phyloP scores from a whole-genome alignment of 768 basidiomycete species.

The Trametes villosa region DNA sequence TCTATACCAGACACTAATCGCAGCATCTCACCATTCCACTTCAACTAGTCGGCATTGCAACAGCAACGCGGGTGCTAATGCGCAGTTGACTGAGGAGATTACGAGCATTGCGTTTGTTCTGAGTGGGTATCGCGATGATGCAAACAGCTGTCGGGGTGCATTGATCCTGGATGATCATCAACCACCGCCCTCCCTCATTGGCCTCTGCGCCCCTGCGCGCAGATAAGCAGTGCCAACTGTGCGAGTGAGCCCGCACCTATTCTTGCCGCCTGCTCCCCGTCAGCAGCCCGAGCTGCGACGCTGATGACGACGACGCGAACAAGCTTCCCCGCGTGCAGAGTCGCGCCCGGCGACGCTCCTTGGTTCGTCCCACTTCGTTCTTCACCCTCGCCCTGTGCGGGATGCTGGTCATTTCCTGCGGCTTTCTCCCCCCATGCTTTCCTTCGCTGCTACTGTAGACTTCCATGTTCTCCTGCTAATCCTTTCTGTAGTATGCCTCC shows the following conservation, averaged over 20 bases:
- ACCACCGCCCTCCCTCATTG: constrained; percentile 1
- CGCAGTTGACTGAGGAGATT: not conserved
- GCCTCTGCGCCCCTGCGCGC: not conserved
- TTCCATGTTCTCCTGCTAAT: constrained; percentile 16
- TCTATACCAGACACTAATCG: not conserved
- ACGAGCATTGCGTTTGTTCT: not conserved
- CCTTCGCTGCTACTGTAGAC: constrained; percentile 6
- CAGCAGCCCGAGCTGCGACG: constrained; percentile 5
- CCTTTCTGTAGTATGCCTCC: not conserved
- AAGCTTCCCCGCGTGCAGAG: not conserved
- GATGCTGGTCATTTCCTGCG: constrained; percentile 27
- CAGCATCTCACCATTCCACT: not conserved
- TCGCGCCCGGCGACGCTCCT: constrained; percentile 9
- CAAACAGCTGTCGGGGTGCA: no score
- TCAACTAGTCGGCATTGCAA: no score
- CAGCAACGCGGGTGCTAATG: not conserved
- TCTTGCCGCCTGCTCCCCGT: not conserved
- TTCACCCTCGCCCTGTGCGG: constrained; percentile 12
- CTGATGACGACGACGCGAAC: constrained; percentile 17
- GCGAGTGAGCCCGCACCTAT: constrained; percentile 4
- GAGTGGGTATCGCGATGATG: not conserved
- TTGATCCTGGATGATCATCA: constrained; percentile 17
- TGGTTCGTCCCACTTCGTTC: constrained; percentile 7
- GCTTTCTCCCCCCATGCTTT: constrained; percentile 11
- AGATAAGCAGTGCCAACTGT: constrained; percentile 2